A percentile compares a stretch with the other conserved stretches of the same genome.
phyloP scores from a whole-genome alignment of 305 asterid species.

The Fraxinus greggii region DNA sequence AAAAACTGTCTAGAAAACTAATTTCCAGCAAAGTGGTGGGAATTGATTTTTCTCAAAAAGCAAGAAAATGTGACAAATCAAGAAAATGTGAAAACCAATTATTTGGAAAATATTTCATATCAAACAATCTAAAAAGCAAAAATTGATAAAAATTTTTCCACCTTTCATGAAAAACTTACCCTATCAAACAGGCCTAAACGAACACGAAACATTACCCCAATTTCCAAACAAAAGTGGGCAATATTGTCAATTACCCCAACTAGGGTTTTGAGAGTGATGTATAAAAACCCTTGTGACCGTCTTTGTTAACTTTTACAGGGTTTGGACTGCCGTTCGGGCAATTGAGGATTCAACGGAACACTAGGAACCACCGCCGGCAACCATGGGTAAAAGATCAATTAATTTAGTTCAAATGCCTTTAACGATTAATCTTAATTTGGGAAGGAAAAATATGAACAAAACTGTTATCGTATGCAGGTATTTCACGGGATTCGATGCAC shows the following conservation, averaged over 20 bases:
- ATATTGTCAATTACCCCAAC: neutral
- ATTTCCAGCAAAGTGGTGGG: too few species aligned
- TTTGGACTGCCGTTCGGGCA: conserved; percentile 7
- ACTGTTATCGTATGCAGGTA: conserved; percentile 24
- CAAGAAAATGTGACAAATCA: too few species aligned
- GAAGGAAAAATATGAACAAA: neutral
- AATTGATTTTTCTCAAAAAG: too few species aligned
- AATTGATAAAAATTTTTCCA: too few species aligned
- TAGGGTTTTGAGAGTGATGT: neutral
- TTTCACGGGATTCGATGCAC: conserved; percentile 40
- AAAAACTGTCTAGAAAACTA: too few species aligned
- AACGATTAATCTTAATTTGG: neutral
- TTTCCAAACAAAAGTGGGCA: neutral
- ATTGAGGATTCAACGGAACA: neutral
- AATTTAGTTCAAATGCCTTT: neutral
- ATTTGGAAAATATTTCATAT: too few species aligned
- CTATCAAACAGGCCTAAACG: too few species aligned
- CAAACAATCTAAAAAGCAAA: too few species aligned
- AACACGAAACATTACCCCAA: neutral
- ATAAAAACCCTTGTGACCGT: neutral
- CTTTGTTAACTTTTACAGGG: neutral
- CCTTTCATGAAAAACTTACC: too few species aligned
- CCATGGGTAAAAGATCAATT: conserved; percentile 5
- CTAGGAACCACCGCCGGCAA: neutral
- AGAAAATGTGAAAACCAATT: too few species aligned